phyloP scores from a whole-genome alignment of 139 green algal species.

The Raphidocelis subcapitata region DNA sequence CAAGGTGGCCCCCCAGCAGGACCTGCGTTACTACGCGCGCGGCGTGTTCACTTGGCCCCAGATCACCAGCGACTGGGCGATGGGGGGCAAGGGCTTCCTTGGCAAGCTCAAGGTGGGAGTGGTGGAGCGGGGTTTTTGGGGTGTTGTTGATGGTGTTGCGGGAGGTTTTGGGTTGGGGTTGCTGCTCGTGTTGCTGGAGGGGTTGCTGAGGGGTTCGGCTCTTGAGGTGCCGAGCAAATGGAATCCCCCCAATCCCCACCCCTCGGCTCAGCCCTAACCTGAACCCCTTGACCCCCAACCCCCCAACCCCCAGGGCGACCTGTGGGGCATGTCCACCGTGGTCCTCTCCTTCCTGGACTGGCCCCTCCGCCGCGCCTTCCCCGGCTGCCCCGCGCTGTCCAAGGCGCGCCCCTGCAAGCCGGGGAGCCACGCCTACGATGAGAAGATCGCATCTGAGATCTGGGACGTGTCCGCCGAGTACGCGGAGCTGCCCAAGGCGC shows the following conservation, averaged over 20 bases:
- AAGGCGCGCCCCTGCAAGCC: conserved; percentile 4
- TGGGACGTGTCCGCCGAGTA: conserved; percentile 61
- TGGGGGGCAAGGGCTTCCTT: conserved; percentile 17
- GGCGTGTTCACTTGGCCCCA: conserved; percentile 65
- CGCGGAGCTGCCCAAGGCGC: conserved; percentile 38
- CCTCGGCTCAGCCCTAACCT: too few species aligned
- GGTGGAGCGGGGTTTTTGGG: too few species aligned
- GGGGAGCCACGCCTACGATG: conserved; percentile 55
- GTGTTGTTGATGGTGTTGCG: too few species aligned
- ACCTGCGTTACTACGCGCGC: conserved; percentile 70
- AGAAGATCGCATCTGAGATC: conserved; percentile 47
- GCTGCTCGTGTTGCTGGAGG: too few species aligned
- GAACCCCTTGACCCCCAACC: too few species aligned
- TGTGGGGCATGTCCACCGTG: conserved; percentile 38
- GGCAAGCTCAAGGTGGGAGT: conserved; percentile 20
- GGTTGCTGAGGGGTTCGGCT: too few species aligned
- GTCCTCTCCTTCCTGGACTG: conserved; percentile 53
- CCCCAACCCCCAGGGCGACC: conserved; percentile 9
- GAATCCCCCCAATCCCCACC: too few species aligned
- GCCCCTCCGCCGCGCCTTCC: conserved; percentile 49
- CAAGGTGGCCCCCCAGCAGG: conserved; percentile 9
- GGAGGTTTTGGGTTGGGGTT: too few species aligned
- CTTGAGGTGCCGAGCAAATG: too few species aligned
- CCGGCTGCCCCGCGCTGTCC: too few species aligned
- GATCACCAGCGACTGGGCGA: conserved; percentile 29